Evolutionary conservation across 1,139 yeast species (phyloP).

Genomic region (Blastobotrys petasosporus): DNA sequence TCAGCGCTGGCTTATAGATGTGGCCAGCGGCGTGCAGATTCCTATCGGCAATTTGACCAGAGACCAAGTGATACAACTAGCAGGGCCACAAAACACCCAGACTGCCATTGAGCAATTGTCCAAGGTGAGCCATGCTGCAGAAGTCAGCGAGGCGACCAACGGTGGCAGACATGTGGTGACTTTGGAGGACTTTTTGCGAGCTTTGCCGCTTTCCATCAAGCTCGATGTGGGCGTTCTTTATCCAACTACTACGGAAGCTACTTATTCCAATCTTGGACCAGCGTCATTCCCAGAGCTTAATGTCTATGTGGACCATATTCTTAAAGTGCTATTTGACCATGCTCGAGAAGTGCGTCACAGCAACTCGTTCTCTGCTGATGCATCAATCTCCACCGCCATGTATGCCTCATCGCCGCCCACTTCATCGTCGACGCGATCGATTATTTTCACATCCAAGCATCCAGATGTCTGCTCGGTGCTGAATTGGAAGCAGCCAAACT

Average conservation of each 20-base stretch:
- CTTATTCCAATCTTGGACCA: constrained; percentile 42
- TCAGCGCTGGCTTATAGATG: constrained; percentile 35
- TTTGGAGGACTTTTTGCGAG: constrained; percentile 51
- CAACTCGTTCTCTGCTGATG: constrained; percentile 14
- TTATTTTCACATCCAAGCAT: constrained; percentile 80
- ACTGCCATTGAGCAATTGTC: constrained; percentile 2
- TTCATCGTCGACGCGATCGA: constrained; percentile 40
- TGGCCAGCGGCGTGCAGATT: constrained; percentile 46
- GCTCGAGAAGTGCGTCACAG: constrained; percentile 39
- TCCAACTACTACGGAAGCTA: constrained; percentile 67
- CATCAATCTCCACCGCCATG: constrained; percentile 19
- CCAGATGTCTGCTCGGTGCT: constrained; percentile 84
- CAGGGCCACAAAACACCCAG: constrained; percentile 27
- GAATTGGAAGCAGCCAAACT: constrained; percentile 98
- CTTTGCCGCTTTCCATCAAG: constrained; percentile 54
- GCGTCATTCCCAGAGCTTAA: constrained; percentile 49
- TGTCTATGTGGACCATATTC: constrained; percentile 65
- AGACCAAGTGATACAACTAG: constrained; percentile 37
- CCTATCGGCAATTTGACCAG: constrained; percentile 43
- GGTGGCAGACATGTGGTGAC: constrained; percentile 46
- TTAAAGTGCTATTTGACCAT: constrained; percentile 70
- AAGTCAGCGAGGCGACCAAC: constrained; percentile 32
- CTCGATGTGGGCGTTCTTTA: constrained; percentile 73
- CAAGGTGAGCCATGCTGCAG: constrained; percentile 25
- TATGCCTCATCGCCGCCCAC: constrained; percentile 20